Percentiles rank a stretch among this genome's conserved stretches.
Evolutionary conservation across 768 basidiomycete species (phyloP).

Genomic region (Lactifluus volemus): DNA sequence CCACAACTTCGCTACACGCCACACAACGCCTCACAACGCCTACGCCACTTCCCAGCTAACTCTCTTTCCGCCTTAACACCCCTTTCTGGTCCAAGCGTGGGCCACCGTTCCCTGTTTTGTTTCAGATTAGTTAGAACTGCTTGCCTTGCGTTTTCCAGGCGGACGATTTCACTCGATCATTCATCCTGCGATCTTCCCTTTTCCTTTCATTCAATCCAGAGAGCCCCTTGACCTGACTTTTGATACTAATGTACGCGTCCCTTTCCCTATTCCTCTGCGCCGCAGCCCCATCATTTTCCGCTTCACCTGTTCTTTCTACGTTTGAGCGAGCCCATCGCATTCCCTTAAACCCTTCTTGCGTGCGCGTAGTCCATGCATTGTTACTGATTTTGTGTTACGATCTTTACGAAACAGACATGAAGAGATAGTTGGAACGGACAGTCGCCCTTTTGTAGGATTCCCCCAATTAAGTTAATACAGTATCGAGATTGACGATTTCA

Average conservation of each 20-base stretch:
- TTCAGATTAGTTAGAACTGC: neutral
- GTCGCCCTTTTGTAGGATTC: neutral
- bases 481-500: no score
- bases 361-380: neutral
- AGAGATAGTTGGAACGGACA: neutral
- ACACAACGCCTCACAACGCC: no score
- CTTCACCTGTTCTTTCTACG: neutral
- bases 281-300: neutral
- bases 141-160: neutral
- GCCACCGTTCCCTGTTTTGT: neutral
- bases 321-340: neutral
- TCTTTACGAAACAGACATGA: constrained; percentile 3
- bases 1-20: neutral
- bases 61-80: neutral
- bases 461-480: neutral
- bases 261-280: neutral
- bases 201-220: neutral
- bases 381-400: constrained; percentile 2
- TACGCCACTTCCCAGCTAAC: neutral
- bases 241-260: neutral
- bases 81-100: neutral
- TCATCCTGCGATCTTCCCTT: neutral
- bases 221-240: neutral
- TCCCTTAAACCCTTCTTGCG: neutral
- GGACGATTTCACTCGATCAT: neutral